Evolutionary conservation across 164 flowering plant species (phyloP).

Genomic region (Liquidambar formosana): DNA sequence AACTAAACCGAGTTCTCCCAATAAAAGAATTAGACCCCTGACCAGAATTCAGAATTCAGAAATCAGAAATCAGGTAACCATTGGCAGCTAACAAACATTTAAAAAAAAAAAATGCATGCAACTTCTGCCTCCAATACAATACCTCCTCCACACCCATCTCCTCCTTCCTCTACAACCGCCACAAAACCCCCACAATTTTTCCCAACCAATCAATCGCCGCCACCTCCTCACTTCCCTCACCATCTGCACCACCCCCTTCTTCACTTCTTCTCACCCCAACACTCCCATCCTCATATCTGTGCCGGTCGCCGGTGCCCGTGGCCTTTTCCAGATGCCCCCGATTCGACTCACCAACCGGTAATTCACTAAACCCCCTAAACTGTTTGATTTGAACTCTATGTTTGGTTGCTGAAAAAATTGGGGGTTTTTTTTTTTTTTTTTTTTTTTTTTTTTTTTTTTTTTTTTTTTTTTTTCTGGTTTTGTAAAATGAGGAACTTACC

Average conservation of each 20-base stretch:
- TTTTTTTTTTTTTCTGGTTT: too few relatives aligned
- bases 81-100: not conserved
- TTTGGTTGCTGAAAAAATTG: constrained; percentile 1
- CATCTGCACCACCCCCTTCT: constrained; percentile 26
- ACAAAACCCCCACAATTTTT: constrained; percentile 1
- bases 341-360: constrained; percentile 77
- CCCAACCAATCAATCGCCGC: constrained; percentile 44
- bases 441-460: too few relatives aligned
- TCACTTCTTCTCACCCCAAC: constrained; percentile 13
- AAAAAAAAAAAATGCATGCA: constrained; percentile 7
- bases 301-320: constrained; percentile 57
- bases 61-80: not conserved
- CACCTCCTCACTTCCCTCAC: constrained; percentile 48
- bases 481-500: not conserved
- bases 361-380: not conserved
- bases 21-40: too few relatives aligned
- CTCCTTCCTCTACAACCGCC: constrained; percentile 3
- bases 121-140: constrained; percentile 13
- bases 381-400: not conserved
- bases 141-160: too few relatives aligned
- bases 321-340: constrained; percentile 96
- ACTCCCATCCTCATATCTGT: constrained; percentile 12
- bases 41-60: too few relatives aligned
- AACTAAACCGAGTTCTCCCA: too few relatives aligned
- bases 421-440: not conserved